Evolutionary conservation across 2,329 filamentous ascomycete genomes (phyloP), one percentile per base, ranked within the genome.

Genomic region (Cercospora berteroae): DNA sequence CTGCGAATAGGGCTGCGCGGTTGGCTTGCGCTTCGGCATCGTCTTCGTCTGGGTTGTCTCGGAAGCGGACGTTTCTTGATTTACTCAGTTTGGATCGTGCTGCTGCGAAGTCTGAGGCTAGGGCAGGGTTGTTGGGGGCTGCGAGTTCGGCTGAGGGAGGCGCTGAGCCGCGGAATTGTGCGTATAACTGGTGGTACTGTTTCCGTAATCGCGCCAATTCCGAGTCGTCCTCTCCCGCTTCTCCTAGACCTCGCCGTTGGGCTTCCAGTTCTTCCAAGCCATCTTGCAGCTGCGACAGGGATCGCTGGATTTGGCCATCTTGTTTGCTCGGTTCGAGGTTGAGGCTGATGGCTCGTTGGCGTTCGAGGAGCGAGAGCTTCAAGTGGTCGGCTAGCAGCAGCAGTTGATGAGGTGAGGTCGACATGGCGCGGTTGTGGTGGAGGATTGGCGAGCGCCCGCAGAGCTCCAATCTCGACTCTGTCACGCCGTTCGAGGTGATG

Each of bases 311-410:
- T 79, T 96, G 91, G 48, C 90, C 90, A 81, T 97, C 93, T 80
- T 97, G 92, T 20, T 89, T 88, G 77, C 90, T 90, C 60, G 88
- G 88, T 67, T 93, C 88, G 65, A 97, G 86, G 73, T 93, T 89
- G 55, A 97, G 86, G 13, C 89, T 91, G 74, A 92, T 88, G 59
- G 94, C 93, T 67, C 94, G 89, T 81, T 96, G 90, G 67, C 94
- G 89, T 83, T 98, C 95, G 27, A 98, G 88, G 16, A 99, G 86
- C 13, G 94, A 97, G 69, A 98, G 88, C 81, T 98, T 97, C 84
- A 98, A 92, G 81, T 98, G 94, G 82, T 99, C 95, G 76, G 94
- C 93, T 66, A 98, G 88, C 63, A 98, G 90, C 79, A 94, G 93
- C 73, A 98, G 89, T 80, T 97, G 94, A 13, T 85, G 85, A 60